Conservation (phyloP, 1,139 yeast genomes). For the Candida gigantensis region DNA sequence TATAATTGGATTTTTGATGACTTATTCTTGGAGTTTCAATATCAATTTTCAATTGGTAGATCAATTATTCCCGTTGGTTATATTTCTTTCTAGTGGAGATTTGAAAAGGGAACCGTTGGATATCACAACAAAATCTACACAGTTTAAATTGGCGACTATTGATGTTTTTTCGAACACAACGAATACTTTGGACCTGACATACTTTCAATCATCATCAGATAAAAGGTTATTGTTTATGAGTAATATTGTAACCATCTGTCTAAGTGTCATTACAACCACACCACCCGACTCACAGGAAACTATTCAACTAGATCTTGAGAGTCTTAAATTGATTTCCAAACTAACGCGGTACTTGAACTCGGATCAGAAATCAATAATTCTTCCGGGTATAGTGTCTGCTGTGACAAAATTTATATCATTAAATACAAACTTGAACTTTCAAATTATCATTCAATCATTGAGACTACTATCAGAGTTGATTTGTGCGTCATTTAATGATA, state of each 20-base stretch:
- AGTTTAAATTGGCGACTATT: constrained; percentile 23
- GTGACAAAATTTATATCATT: constrained; percentile 28
- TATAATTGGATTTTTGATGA: constrained; percentile 30
- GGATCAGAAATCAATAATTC: constrained; percentile 36
- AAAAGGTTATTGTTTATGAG: constrained; percentile 30
- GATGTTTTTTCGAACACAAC: constrained; percentile 7
- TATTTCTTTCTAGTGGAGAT: constrained; percentile 23
- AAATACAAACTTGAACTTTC: constrained; percentile 27
- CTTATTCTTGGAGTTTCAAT: constrained; percentile 34
- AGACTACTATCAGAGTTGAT: constrained; percentile 24
- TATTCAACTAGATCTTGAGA: constrained; percentile 4
- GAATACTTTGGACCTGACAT: constrained; percentile 13
- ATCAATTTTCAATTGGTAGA: constrained; percentile 29
- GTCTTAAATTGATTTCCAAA: constrained; percentile 11
- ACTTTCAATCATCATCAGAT: constrained; percentile 18
- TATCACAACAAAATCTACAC: constrained; percentile 12
- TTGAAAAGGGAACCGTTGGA: constrained; percentile 6
- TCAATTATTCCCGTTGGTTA: constrained; percentile 37
- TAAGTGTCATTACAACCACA: constrained; percentile 20
- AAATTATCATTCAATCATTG: constrained; percentile 23
- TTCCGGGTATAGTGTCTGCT: constrained; percentile 44
- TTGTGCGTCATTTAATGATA: constrained; percentile 31
- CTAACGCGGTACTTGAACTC: constrained; percentile 19
- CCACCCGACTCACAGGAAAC: constrained; percentile 13
- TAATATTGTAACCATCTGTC: constrained; percentile 24